Conservation (phyloP, 345 rosid species). For the Barbarea vulgaris region DNA sequence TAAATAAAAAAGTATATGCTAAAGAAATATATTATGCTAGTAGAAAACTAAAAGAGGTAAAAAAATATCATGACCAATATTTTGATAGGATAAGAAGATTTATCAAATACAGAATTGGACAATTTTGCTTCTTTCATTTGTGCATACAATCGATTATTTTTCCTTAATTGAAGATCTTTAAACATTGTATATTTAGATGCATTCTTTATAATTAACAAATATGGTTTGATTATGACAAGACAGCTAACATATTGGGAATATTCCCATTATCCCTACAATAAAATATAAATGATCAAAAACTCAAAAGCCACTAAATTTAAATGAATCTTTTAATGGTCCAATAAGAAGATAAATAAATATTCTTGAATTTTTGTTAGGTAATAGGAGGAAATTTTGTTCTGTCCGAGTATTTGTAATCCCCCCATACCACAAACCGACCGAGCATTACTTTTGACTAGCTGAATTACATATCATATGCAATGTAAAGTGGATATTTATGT, state of each 20-base stretch:
- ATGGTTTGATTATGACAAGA: slow-evolving; percentile 23
- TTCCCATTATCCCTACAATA: slow-evolving; percentile 19
- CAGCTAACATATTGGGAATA: slow-evolving; percentile 21
- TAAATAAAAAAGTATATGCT: not conserved
- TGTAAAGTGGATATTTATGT: slow-evolving; percentile 13
- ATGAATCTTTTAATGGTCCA: slow-evolving; percentile 11
- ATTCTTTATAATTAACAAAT: not conserved
- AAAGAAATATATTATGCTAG: not conserved
- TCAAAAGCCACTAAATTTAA: slow-evolving; percentile 28
- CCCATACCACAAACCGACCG: slow-evolving; percentile 8
- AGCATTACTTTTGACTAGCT: slow-evolving; percentile 12
- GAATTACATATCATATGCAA: not conserved
- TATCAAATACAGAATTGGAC: not conserved
- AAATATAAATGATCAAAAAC: slow-evolving; percentile 17
- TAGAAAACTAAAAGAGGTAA: not conserved
- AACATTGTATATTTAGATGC: not conserved
- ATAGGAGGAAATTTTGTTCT: not conserved
- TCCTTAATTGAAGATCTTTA: not conserved
- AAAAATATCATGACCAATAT: not conserved
- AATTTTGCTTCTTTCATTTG: not conserved
- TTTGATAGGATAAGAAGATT: not conserved
- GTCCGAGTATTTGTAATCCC: slow-evolving; percentile 15
- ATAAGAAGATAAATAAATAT: not conserved
- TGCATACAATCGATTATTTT: not conserved
- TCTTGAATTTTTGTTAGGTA: slow-evolving; percentile 28